Percentiles rank a stretch among this genome's conserved stretches.
These are phyloP conservation scores for Cystobasidiopsis lactophilus DNA, from an alignment of 768 basidiomycete genomes.

Conservation along the genomic window DNA sequence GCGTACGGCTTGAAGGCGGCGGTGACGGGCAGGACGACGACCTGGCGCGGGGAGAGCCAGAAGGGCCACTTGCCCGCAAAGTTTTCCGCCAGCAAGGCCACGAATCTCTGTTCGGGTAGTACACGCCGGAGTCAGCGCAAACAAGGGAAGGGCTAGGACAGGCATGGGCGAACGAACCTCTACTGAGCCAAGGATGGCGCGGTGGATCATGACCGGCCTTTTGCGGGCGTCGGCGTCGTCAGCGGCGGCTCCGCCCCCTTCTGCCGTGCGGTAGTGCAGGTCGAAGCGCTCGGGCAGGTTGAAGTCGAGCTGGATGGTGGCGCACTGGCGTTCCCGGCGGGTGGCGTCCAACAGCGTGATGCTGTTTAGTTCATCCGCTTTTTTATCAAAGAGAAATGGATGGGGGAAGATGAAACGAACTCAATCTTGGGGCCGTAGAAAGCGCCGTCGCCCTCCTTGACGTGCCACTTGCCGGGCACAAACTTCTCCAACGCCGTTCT, in stretches of 20 bases:
- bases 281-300: constrained; percentile 93
- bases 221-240: constrained; percentile 25
- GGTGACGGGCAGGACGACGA: constrained; percentile 82
- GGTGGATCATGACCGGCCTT: constrained; percentile 92
- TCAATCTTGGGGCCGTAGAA: constrained; percentile 84
- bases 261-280: constrained; percentile 58
- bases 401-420: neutral
- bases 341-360: constrained; percentile 88
- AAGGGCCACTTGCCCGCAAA: constrained; percentile 99
- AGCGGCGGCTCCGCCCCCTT: constrained; percentile 35
- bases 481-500: constrained; percentile 58
- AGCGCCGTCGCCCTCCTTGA: constrained; percentile 91
- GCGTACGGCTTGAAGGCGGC: constrained; percentile 71
- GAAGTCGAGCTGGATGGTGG: constrained; percentile 97
- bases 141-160: neutral
- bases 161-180: constrained; percentile 29
- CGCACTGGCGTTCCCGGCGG: constrained; percentile 84
- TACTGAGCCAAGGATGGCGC: constrained; percentile 78
- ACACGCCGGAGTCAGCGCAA: neutral
- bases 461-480: constrained; percentile 69
- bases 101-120: constrained; percentile 37
- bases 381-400: neutral
- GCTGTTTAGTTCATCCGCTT: too few relatives aligned
- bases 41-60: constrained; percentile 94
- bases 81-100: constrained; percentile 90